Conservation (phyloP, 164 flowering plant genomes). For the Protea cynaroides region DNA sequence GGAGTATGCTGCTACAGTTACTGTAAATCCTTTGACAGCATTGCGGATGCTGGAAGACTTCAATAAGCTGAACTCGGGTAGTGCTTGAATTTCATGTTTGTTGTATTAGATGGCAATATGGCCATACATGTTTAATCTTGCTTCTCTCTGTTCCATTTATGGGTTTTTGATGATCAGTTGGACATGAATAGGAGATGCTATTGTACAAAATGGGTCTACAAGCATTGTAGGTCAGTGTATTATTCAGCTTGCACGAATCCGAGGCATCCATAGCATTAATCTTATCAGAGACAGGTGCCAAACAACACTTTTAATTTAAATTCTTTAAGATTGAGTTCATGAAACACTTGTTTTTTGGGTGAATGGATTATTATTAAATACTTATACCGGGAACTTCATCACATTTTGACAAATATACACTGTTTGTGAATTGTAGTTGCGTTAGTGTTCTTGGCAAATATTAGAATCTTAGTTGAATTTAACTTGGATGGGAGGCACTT, state of each 20-base stretch:
- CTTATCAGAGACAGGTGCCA: conserved; percentile 83
- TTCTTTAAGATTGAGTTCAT: not conserved
- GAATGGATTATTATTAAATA: too few relatives aligned
- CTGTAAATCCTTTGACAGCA: conserved; percentile 92
- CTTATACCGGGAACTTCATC: too few relatives aligned
- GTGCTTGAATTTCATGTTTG: conserved; percentile 1
- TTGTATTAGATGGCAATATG: not conserved
- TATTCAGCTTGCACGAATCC: conserved; percentile 78
- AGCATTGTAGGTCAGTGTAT: conserved; percentile 97
- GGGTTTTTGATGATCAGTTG: conserved; percentile 11
- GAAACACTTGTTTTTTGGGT: too few relatives aligned
- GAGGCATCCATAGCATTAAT: conserved; percentile 74
- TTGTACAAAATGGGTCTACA: conserved; percentile 98
- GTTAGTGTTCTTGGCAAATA: not conserved
- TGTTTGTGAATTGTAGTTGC: too few relatives aligned
- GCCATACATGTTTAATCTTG: not conserved
- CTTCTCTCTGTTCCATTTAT: not conserved
- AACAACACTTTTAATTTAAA: not conserved
- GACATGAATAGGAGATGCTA: conserved; percentile 56
- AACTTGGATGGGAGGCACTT: too few relatives aligned
- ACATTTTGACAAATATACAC: not conserved
- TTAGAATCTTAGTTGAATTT: too few relatives aligned
- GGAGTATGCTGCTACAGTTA: conserved; percentile 88
- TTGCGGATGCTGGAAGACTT: conserved; percentile 88
- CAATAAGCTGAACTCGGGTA: conserved; percentile 65